Evolutionary conservation across 805 yeast genomes (phyloP), one percentile per base, ranked within the genome.

Genomic region (Hanseniaspora mollemarum): DNA sequence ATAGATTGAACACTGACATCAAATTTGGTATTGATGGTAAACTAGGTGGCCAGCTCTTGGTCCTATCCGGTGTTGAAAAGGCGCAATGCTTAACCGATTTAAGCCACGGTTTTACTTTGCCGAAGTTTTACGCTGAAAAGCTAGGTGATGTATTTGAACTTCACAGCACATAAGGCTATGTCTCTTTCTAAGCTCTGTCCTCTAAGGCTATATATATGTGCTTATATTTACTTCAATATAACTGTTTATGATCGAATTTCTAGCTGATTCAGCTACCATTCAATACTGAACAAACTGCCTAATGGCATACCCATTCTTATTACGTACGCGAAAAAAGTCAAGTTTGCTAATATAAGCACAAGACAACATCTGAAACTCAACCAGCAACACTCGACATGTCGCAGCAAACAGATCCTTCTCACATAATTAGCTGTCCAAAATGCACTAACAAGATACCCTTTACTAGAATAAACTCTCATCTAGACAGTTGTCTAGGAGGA

Each of bases 1-100:
- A 92, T 63, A 74, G 98, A 57, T 71, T 92, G 53, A 90, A 92
- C 64, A 92, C 98, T 0, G 98, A 92, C 60, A 90, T 92, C 80
- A 76, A 75, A 61, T 92, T 92, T 65, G 98, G 97, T 40, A 72
- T 77, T 51, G 81, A 80, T 53, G 95, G 95, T 49, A 92, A 92
- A 1, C 72, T 92, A 40, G 69, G 68, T 25, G 87, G 81, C 51
- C 88, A 97, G 1, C 66, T 92, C 52, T 70, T 92, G 58, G 98
- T 92, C 2, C 73, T 92, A 51, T 83, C 94, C 1, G 98, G 98
- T 40, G 87, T 92, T 54, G 96, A 88, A 61, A 78, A 80, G 1
- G 88, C 83, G 57, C 78, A 73, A 39, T 71, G 72, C 22, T 81
- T 84, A 2, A 56, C 69, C 50, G 68, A 65, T 10, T 62, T 64